Conservation (phyloP, 176 grass and related monocot genomes). For the Musa acuminata region DNA sequence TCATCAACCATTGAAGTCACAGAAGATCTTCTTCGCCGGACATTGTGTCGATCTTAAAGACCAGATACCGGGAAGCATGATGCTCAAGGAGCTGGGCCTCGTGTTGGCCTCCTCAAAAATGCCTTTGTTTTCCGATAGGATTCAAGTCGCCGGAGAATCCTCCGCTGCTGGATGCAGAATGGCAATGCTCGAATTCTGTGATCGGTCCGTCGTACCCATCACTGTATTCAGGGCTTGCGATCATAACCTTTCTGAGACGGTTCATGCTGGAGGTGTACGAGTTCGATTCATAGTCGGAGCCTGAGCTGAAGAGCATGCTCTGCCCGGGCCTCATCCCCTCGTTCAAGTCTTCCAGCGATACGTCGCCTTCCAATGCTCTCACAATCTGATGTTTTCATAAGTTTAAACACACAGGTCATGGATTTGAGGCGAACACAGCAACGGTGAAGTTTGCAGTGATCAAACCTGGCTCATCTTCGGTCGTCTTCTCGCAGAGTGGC, state of each 20-base stretch:
- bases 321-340: slow-evolving; percentile 27
- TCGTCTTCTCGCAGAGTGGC: slow-evolving; percentile 43
- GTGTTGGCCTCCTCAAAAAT: not conserved
- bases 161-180: slow-evolving; percentile 14
- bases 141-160: slow-evolving; percentile 5
- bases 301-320: slow-evolving; percentile 24
- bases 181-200: slow-evolving; percentile 13
- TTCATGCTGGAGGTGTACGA: slow-evolving; percentile 41
- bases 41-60: too few species aligned
- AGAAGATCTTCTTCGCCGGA: too few species aligned
- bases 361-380: slow-evolving; percentile 28
- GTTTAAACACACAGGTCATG: not conserved
- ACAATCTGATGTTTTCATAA: slow-evolving; percentile 22
- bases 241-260: slow-evolving; percentile 12
- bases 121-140: not conserved
- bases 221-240: slow-evolving; percentile 35
- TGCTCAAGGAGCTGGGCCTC: not conserved
- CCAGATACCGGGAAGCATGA: too few species aligned
- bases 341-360: slow-evolving; percentile 39
- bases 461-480: slow-evolving; percentile 69
- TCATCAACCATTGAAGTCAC: too few species aligned
- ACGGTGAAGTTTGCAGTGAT: not conserved
- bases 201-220: slow-evolving; percentile 20
- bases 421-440: too few species aligned
- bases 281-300: slow-evolving; percentile 16